Evolutionary conservation across 2,329 filamentous ascomycete genomes (phyloP), one percentile per base, ranked within the genome.

Genomic region (Herpotrichia juniperi): DNA sequence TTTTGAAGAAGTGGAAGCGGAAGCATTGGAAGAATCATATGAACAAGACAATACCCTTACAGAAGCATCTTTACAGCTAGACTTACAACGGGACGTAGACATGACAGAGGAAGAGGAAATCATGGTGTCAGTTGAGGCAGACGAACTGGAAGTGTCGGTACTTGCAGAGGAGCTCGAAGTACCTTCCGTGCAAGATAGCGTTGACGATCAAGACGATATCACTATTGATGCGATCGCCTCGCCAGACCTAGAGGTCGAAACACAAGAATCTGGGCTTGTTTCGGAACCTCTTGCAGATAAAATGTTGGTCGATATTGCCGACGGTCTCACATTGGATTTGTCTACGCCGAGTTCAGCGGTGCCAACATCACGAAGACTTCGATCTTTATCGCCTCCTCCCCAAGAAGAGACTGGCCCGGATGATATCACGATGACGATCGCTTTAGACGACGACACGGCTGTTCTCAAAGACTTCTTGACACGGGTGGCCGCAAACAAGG

Each of bases 391-490:
- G 21, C 65, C 68, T 12, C 66, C 68, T n/a, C 59, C 61, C n/a
- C 55, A 51, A 10, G 35, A 51, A 10, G 57, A 64, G 10, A 49
- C 58, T 28, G 57, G 56, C 16, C 53, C 55, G n/a, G 69, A 73
- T 7, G 68, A 72, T 44, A 51, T 51, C 5, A 69, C 67, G 0
- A 66, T 63, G 59, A 67, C 66, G 17, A 58, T 74, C 50, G 53
- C 72, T 61, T 42, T 80, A 55, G 66, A 76, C 32, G 78, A 79
- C 48, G 79, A 81, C 53, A 81, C 79, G 7, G 78, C 78, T 1
- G 62, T 80, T 14, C 66, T 81, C 4, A 78, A 78, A 53, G 77
- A 79, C 30, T 81, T 81, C 56, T 71, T 81, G 35, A 78, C 67
- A 16, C 76, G 78, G 8, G 77, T 78, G n/a, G 77, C 75, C n/a